Evolutionary conservation across 257 asterid species (phyloP).

Genomic region (Plantago major): DNA sequence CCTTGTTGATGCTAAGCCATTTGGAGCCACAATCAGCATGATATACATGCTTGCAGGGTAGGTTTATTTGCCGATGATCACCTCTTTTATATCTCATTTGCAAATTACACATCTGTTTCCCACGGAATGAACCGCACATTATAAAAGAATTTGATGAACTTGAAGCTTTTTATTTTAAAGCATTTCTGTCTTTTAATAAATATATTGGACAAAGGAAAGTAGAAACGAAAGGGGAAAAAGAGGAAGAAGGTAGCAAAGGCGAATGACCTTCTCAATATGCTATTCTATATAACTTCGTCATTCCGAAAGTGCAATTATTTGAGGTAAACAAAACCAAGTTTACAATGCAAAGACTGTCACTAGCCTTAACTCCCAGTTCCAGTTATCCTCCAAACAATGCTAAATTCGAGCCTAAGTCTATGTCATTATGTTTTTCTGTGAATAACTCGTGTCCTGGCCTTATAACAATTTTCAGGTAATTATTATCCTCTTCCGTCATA

Average conservation of each 20-base stretch:
- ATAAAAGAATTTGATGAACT: too few relatives aligned
- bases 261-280: too few relatives aligned
- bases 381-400: too few relatives aligned
- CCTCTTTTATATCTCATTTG: constrained; percentile 86
- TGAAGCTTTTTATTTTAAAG: too few relatives aligned
- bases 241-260: too few relatives aligned
- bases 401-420: too few relatives aligned
- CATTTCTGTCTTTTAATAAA: too few relatives aligned
- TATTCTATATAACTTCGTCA: too few relatives aligned
- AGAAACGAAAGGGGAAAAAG: too few relatives aligned
- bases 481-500: not conserved
- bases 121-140: constrained; percentile 6
- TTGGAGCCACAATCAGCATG: constrained; percentile 80
- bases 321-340: not conserved
- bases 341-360: constrained; percentile 1
- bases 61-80: constrained; percentile 57
- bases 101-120: constrained; percentile 78
- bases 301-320: too few relatives aligned
- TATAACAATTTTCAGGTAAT: not conserved
- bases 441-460: not conserved
- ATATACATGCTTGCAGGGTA: constrained; percentile 87
- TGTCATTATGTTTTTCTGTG: too few relatives aligned
- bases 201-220: too few relatives aligned
- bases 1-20: constrained; percentile 95
- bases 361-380: not conserved